phyloP scores from a whole-genome alignment of 805 yeast species.

The Barnettozyma botsteinii region DNA sequence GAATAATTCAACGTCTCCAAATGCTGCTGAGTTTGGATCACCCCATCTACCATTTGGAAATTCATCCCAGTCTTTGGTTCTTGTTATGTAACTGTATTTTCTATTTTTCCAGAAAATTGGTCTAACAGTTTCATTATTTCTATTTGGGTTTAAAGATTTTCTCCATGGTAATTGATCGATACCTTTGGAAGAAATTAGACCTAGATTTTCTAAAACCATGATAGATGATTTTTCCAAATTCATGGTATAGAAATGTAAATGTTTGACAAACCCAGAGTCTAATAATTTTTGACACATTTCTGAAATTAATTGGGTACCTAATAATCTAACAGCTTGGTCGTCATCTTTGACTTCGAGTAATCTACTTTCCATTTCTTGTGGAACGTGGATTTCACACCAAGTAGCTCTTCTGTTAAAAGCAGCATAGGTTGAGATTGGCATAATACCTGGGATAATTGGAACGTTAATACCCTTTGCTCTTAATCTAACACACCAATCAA shows the following conservation, averaged over 20 bases:
- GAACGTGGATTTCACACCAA: slow-evolving; percentile 86
- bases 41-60: slow-evolving; percentile 99
- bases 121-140: slow-evolving; percentile 77
- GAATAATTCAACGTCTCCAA: slow-evolving; percentile 80
- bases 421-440: slow-evolving; percentile 97
- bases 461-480: slow-evolving; percentile 68
- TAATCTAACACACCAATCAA: slow-evolving; percentile 71
- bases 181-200: slow-evolving; percentile 37
- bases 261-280: slow-evolving; percentile 68
- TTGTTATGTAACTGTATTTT: slow-evolving; percentile 79
- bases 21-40: slow-evolving; percentile 95
- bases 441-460: slow-evolving; percentile 95
- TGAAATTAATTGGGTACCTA: slow-evolving; percentile 76
- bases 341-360: slow-evolving; percentile 85
- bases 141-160: slow-evolving; percentile 73
- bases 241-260: slow-evolving; percentile 96
- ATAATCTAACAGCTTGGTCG: slow-evolving; percentile 79
- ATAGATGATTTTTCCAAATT: slow-evolving; percentile 87
- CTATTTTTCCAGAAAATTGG: slow-evolving; percentile 97
- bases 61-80: slow-evolving; percentile 96
- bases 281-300: slow-evolving; percentile 75
- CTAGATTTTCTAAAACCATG: slow-evolving; percentile 76
- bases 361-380: slow-evolving; percentile 59
- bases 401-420: slow-evolving; percentile 88
- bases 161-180: slow-evolving; percentile 71